Conservation (phyloP, 1,284 basidiomycete species). For the Rhodotorula sp. region DNA sequence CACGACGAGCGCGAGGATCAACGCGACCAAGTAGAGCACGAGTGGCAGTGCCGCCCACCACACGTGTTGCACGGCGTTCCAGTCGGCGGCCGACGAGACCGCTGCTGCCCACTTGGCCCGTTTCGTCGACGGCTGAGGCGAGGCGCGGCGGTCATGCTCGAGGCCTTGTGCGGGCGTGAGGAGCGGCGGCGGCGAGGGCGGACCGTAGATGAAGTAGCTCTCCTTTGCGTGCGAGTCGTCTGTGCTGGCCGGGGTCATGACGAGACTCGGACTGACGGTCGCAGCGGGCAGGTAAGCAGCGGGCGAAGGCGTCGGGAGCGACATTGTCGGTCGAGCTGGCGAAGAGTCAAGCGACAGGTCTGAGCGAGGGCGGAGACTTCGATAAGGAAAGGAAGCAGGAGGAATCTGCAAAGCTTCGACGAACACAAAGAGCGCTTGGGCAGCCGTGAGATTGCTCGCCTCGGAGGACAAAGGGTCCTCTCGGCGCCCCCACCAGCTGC, state of each 20-base stretch:
- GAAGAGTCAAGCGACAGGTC: too few relatives aligned
- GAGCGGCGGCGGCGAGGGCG: not conserved
- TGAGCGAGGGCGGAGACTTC: too few relatives aligned
- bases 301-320: not conserved
- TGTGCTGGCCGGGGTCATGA: not conserved
- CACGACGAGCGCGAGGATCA: conserved; percentile 4
- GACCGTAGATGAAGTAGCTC: not conserved
- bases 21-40: conserved; percentile 8
- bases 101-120: not conserved
- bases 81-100: not conserved
- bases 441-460: too few relatives aligned
- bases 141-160: too few relatives aligned
- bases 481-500: too few relatives aligned
- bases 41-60: conserved; percentile 27
- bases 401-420: too few relatives aligned
- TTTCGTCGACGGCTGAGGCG: too few relatives aligned
- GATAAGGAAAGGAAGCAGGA: too few relatives aligned
- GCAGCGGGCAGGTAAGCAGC: not conserved
- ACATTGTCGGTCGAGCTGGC: not conserved
- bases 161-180: too few relatives aligned
- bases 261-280: not conserved
- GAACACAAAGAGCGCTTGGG: too few relatives aligned
- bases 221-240: not conserved
- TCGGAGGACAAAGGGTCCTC: too few relatives aligned
- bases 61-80: conserved; percentile 3